These are phyloP conservation scores for Daldinia decipiens DNA, from an alignment of 495 filamentous ascomycete species.

Conservation along the genomic window DNA sequence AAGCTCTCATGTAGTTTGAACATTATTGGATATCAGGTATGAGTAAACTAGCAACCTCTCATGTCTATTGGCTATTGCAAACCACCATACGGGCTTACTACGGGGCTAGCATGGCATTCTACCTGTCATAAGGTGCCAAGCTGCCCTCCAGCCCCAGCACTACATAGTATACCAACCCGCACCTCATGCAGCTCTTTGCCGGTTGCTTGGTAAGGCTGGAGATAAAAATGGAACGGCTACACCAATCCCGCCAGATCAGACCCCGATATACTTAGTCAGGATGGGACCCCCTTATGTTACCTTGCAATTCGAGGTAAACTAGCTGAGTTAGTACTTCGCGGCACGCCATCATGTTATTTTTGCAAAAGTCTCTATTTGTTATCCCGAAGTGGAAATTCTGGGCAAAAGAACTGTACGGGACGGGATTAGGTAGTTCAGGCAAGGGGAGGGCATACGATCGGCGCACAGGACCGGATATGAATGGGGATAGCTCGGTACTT, in stretches of 20 bases:
- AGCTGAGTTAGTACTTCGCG: constrained; percentile 7
- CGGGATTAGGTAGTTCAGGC: background rate
- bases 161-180: constrained; percentile 9
- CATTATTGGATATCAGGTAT: background rate
- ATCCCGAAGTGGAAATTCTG: constrained; percentile 2
- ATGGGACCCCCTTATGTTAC: constrained; percentile 58
- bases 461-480: constrained; percentile 8
- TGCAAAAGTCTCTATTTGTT: constrained; percentile 12
- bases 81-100: constrained; percentile 19
- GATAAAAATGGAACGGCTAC: constrained; percentile 41
- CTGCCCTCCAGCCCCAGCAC: constrained; percentile 3
- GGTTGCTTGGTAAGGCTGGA: constrained; percentile 41
- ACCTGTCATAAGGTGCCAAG: constrained; percentile 3
- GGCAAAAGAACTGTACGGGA: constrained; percentile 12
- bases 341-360: constrained; percentile 11
- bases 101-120: background rate
- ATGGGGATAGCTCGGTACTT: constrained; percentile 33
- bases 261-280: constrained; percentile 58
- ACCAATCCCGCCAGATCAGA: constrained; percentile 41
- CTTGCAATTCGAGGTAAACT: constrained; percentile 46
- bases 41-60: background rate
- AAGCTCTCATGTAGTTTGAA: background rate
- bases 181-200: constrained; percentile 30
- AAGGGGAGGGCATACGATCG: constrained; percentile 15
- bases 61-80: constrained; percentile 5